These are phyloP conservation scores for Pulveroboletus sp. DNA, from an alignment of 768 basidiomycete genomes.

Conservation along the genomic window DNA sequence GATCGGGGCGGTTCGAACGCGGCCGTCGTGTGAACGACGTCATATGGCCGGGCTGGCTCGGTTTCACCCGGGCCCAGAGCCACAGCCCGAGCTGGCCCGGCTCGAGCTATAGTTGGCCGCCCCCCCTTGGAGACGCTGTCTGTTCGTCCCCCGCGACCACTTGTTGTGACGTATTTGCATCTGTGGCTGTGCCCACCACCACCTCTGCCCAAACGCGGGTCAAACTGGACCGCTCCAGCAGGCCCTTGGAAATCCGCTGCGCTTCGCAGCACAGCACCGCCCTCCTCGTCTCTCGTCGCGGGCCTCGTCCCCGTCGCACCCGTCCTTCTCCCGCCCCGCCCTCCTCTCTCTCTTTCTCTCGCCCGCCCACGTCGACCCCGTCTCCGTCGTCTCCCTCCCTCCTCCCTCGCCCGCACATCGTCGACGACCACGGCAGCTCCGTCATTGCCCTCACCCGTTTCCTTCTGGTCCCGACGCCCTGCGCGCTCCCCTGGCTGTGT, in stretches of 20 bases:
- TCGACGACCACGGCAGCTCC: slow-evolving; percentile 2
- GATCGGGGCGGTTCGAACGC: no score
- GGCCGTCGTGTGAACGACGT: no score
- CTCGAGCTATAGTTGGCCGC: no score
- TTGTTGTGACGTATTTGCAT: slow-evolving; percentile 16
- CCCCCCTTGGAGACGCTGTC: no score
- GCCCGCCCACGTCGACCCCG: neutral
- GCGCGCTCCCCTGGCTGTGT: neutral
- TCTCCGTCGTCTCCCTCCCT: neutral
- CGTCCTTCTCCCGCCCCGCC: neutral
- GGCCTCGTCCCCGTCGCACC: neutral
- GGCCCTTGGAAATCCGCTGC: neutral
- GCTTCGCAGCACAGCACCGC: neutral
- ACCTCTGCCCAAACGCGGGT: neutral
- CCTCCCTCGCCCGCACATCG: neutral
- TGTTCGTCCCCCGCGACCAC: neutral
- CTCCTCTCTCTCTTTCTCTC: no score
- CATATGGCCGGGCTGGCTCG: no score
- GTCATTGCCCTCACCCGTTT: slow-evolving; percentile 2
- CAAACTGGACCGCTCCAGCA: neutral
- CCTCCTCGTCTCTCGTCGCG: neutral
- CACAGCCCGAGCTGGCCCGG: no score
- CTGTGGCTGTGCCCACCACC: slow-evolving; percentile 9
- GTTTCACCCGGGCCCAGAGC: no score
- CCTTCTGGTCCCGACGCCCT: neutral